phyloP scores from a whole-genome alignment of 257 asterid genomes.

The Rhazya stricta region DNA sequence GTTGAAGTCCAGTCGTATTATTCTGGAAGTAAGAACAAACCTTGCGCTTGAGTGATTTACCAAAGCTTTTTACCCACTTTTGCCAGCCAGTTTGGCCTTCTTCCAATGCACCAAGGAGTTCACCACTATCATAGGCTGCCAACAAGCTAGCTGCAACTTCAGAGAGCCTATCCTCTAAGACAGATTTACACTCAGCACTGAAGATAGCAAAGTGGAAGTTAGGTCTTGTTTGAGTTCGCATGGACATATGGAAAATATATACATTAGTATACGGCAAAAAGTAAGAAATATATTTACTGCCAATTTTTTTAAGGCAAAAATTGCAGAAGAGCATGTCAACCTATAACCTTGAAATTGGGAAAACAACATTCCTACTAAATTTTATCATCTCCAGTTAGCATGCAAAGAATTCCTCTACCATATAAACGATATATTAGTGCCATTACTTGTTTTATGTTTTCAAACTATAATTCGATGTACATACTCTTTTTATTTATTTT shows the following conservation, averaged over 20 bases:
- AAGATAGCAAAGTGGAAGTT: conserved; percentile 14
- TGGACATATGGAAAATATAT: background rate
- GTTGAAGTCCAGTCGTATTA: background rate
- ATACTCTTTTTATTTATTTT: background rate
- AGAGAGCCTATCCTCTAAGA: conserved; percentile 66
- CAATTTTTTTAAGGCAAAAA: background rate
- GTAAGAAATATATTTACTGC: background rate
- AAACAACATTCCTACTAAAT: background rate
- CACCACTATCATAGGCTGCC: conserved; percentile 78
- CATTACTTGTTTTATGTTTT: background rate
- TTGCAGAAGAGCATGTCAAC: background rate
- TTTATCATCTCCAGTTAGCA: background rate
- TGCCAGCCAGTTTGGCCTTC: conserved; percentile 80
- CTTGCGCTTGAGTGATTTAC: conserved; percentile 86
- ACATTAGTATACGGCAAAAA: background rate
- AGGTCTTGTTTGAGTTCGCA: background rate
- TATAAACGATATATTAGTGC: background rate
- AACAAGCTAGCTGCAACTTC: conserved; percentile 72
- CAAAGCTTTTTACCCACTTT: conserved; percentile 87
- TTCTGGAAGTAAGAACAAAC: conserved; percentile 30
- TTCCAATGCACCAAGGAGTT: conserved; percentile 59
- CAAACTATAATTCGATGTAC: background rate
- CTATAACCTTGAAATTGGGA: background rate
- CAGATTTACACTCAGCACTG: conserved; percentile 67
- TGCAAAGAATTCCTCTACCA: background rate